Base-by-base conservation (phyloP, 129 eudicot species). In the Logfia minima region DNA sequence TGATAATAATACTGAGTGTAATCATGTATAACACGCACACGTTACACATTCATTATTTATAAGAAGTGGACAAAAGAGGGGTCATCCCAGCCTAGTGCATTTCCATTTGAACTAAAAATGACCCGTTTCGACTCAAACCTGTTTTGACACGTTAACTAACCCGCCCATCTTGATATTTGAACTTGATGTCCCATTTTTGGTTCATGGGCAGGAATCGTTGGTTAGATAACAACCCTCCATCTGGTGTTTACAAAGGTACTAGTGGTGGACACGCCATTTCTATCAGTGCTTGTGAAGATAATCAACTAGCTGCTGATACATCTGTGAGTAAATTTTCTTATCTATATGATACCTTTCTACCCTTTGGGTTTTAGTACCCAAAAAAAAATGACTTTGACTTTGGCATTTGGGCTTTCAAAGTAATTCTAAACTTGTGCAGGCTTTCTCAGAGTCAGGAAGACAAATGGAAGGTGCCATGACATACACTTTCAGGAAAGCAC, bases 401-500 rank as follows among this genome's bases (percentile, higher is more conserved):
- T 64, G 34, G 28, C 13, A 45, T 8, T 37, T 55, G 41, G 63
- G 55, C n/a, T 59, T 24, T 1, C 31, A 37, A 29, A 10, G 17
- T 80, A 72, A 74, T 52, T 53, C 7, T 53, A 55, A 31, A 69
- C 60, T 73, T 71, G 22, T 77, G 78, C 87, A 92, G 96, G 90
- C 88, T 17, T 84, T 89, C 84, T 84, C 92, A 39, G 70, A 82
- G 9, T 11, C 70, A 1, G 92, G 88, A 61, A 92, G 79, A 52
- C 86, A 80, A 51, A 88, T 87, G 93, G 84, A 79, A 66, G 98
- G 98, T 69, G 96, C 92, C 76, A 87, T 92, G 98, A 92, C 98
- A 11, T 74, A 66, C 81, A 83, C 88, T 64, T 90, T 92, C 61
- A 83, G 68, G 35, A 82, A 81, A 75, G 93, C 96, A 75, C 62